Conservation (phyloP, 140 eudicot species). For the Flaveria floridana region DNA sequence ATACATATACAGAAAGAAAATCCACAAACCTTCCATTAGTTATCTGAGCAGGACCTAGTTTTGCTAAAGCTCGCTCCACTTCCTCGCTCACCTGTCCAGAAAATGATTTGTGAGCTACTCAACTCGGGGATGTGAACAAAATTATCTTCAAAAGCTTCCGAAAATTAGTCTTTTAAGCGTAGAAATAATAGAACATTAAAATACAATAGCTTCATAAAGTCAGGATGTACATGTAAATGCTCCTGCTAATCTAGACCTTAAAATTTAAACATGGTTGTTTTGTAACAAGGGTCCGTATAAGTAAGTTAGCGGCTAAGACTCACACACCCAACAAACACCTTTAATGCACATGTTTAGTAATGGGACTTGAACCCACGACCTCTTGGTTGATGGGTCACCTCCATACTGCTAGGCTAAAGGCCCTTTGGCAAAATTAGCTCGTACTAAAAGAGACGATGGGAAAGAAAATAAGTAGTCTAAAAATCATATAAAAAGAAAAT, state of each 20-base stretch:
- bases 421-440: not conserved
- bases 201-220: conserved; percentile 12
- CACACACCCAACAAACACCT: not conserved
- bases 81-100: conserved; percentile 89
- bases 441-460: not conserved
- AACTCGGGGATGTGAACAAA: not conserved
- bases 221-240: not conserved
- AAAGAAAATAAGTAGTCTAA: not conserved
- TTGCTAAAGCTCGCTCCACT: conserved; percentile 99
- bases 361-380: not conserved
- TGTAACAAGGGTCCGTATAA: not conserved
- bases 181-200: not conserved
- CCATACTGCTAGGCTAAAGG: not conserved
- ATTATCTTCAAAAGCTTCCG: not conserved
- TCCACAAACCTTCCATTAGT: conserved; percentile 68
- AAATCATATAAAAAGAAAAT: not conserved
- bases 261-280: not conserved
- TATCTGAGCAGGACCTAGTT: conserved; percentile 77
- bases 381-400: not conserved
- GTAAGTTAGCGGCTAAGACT: not conserved
- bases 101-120: conserved; percentile 22
- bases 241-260: not conserved
- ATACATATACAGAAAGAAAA: not conserved
- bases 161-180: conserved; percentile 5
- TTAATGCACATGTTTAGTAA: not conserved